These are phyloP conservation scores for Cyberlindnera euphorbiiphila DNA, from an alignment of 805 yeast genomes.

Conservation along the genomic window DNA sequence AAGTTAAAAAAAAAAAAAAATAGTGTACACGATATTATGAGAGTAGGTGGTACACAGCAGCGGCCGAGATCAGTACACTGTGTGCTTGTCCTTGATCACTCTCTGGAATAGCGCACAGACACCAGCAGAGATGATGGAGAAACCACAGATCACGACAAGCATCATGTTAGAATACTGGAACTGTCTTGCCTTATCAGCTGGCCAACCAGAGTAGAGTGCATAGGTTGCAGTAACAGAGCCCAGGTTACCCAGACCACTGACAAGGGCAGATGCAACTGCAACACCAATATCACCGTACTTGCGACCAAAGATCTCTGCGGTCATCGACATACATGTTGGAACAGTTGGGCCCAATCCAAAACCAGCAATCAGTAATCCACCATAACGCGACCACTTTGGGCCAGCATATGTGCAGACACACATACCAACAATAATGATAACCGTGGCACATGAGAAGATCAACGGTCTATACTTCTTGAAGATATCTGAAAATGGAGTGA, in stretches of 20 bases:
- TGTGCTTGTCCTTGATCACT: slow-evolving; percentile 17
- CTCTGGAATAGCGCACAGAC: slow-evolving; percentile 17
- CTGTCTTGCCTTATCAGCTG: slow-evolving; percentile 59
- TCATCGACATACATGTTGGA: slow-evolving; percentile 82
- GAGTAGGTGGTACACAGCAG: too few relatives aligned
- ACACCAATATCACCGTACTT: slow-evolving; percentile 80
- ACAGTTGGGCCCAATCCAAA: slow-evolving; percentile 90
- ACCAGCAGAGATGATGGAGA: slow-evolving; percentile 54
- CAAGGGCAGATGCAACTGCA: slow-evolving; percentile 79
- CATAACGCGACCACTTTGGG: slow-evolving; percentile 73
- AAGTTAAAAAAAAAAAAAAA: too few relatives aligned
- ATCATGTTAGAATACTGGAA: slow-evolving; percentile 79
- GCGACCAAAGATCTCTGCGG: slow-evolving; percentile 68
- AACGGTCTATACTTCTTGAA: slow-evolving; percentile 55
- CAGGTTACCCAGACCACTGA: slow-evolving; percentile 81
- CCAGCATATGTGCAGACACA: slow-evolving; percentile 72
- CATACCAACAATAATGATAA: slow-evolving; percentile 70
- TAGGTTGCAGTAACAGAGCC: slow-evolving; percentile 85
- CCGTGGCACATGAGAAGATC: slow-evolving; percentile 58
- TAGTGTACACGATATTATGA: too few relatives aligned
- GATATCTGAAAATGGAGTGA: slow-evolving; percentile 79
- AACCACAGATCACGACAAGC: slow-evolving; percentile 71
- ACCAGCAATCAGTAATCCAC: slow-evolving; percentile 77
- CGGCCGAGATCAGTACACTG: slow-evolving; percentile 8
- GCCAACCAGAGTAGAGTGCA: slow-evolving; percentile 86